phyloP scores from a whole-genome alignment of 768 basidiomycete genomes.

The Tulasnella sp. region DNA sequence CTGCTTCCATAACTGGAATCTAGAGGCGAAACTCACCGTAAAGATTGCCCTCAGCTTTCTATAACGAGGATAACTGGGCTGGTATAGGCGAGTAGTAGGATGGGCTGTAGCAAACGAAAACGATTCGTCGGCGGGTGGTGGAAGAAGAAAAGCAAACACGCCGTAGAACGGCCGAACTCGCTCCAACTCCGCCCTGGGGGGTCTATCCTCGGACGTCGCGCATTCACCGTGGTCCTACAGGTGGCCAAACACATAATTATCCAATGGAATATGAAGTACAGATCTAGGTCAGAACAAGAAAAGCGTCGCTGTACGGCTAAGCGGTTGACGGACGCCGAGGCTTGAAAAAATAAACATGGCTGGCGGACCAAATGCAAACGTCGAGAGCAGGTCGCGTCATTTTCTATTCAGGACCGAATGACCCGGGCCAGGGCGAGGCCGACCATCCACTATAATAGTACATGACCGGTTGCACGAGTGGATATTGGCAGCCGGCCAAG shows the following conservation, averaged over 20 bases:
- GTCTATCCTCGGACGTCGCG: neutral
- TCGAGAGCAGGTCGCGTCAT: neutral
- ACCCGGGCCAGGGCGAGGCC: neutral
- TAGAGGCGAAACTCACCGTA: neutral
- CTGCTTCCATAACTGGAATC: neutral
- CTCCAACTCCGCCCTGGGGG: neutral
- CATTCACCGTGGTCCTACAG: no score
- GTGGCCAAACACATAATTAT: neutral
- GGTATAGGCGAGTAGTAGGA: neutral
- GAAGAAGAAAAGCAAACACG: neutral
- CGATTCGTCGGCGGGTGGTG: neutral
- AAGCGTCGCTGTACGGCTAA: neutral
- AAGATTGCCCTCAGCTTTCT: neutral
- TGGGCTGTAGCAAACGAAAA: neutral
- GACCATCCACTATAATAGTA: neutral
- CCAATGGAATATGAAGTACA: neutral
- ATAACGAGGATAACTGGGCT: neutral
- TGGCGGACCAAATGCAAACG: neutral
- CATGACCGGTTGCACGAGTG: neutral
- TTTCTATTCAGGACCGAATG: no score
- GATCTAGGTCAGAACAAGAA: neutral
- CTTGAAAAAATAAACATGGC: neutral
- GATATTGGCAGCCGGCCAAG: neutral
- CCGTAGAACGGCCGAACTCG: neutral
- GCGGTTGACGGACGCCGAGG: neutral